phyloP scores from a whole-genome alignment of 1,284 basidiomycete species.

The Pisolithus thermaeus region DNA sequence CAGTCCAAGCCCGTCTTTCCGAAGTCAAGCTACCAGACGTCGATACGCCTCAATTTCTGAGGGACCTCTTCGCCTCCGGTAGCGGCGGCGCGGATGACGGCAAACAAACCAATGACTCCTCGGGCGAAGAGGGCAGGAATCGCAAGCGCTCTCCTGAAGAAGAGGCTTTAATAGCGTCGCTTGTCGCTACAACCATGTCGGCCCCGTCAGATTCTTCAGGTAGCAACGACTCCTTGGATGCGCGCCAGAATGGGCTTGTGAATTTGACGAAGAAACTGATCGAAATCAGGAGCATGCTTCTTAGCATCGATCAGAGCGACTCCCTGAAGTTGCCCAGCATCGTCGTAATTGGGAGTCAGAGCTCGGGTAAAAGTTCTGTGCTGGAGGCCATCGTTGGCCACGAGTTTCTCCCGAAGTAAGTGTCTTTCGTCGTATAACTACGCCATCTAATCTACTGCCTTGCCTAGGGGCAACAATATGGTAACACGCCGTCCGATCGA shows the following conservation, averaged over 20 bases:
- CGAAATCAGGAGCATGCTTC: slow-evolving; percentile 89
- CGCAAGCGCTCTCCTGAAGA: slow-evolving; percentile 46
- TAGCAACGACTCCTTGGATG: slow-evolving; percentile 35
- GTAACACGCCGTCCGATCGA: slow-evolving; percentile 98
- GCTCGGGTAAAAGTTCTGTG: slow-evolving; percentile 96
- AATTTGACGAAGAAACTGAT: slow-evolving; percentile 94
- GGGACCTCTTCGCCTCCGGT: slow-evolving; percentile 51
- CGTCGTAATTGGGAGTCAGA: slow-evolving; percentile 97
- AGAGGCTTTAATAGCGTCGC: slow-evolving; percentile 59
- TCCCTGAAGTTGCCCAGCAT: slow-evolving; percentile 93
- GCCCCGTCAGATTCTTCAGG: slow-evolving; percentile 57
- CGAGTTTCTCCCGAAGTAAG: slow-evolving; percentile 95
- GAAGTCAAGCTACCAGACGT: slow-evolving; percentile 62
- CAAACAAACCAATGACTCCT: slow-evolving; percentile 19
- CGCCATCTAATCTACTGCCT: not conserved
- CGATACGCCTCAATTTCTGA: slow-evolving; percentile 68
- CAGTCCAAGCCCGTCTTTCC: slow-evolving; percentile 51
- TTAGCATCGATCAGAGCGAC: slow-evolving; percentile 94
- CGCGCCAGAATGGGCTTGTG: slow-evolving; percentile 72
- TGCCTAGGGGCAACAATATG: slow-evolving; percentile 92
- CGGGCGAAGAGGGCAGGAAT: slow-evolving; percentile 20
- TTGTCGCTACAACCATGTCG: slow-evolving; percentile 68
- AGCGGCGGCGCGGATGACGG: slow-evolving; percentile 23
- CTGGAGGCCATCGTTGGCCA: slow-evolving; percentile 97
- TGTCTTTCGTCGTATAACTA: slow-evolving; percentile 1